Evolutionary conservation across 1,139 yeast genomes (phyloP), one percentile per base, ranked within the genome.

Genomic region (Debaryomyces psychrophilus): DNA sequence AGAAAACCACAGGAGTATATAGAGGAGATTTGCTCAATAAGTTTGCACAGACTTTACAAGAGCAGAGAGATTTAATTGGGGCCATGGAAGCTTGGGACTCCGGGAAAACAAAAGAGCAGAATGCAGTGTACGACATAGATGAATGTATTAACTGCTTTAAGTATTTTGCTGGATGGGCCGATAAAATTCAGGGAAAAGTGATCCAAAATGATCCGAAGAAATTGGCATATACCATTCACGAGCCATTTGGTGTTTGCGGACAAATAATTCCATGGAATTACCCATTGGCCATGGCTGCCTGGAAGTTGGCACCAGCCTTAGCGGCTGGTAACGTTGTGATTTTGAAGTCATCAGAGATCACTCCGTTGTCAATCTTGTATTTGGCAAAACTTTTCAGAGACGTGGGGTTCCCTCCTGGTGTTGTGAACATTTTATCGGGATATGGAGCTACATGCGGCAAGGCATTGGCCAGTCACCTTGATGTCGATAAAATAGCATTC

Each of bases 91-190:
- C 93, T 20, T 76, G 88, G 77, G 95, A 87, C 62, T 85, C 88
- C 50, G 95, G 95, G 63, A 87, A 87, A 69, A 82, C 90, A 44
- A 72, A 82, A 57, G 74, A 75, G 43, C 59, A 59, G 45, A 75
- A 75, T 54, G 78, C 79, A 5, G 61, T 64, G 25, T 76, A 73
- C 61, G 96, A 88, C 61, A 72, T 87, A 44, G 80, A 69, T 35
- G 82, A 82, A 59, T 74, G 84, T 51, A 72, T 81, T 57, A 73
- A 69, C 50, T 79, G 79, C 53, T 73, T 83, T 66, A 77, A 82
- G 61, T 87, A 87, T 66, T 86, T 79, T 59, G 95, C 93, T 37
- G 95, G 95, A 14, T 87, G 88, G 83, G 87, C 93, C 39, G 96
- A 88, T 68, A 87, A 87, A 68, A 66, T 86, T 49, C 81, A 78